A percentile compares a stretch with the other conserved stretches of the same genome.
These are phyloP conservation scores for Fusarium pseudograminearum DNA, from an alignment of 2,329 filamentous ascomycete species.

Conservation along the genomic window DNA sequence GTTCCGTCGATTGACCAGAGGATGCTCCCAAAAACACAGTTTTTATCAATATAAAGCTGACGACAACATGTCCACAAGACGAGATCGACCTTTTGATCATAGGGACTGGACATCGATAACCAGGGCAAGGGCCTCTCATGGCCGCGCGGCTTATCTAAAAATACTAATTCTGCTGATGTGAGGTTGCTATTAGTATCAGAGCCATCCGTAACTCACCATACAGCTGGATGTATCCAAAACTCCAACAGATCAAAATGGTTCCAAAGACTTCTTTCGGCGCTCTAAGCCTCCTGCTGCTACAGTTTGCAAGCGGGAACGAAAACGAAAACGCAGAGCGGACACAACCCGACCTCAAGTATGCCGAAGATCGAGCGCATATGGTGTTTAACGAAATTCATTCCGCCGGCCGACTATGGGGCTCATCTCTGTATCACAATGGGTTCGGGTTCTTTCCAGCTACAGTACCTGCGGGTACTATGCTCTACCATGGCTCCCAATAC, in stretches of 20 bases:
- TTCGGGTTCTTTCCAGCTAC: slow-evolving; percentile 77
- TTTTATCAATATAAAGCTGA: slow-evolving; percentile 40
- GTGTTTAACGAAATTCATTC: slow-evolving; percentile 81
- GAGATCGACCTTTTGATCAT: slow-evolving; percentile 31
- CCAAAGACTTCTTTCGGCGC: slow-evolving; percentile 18
- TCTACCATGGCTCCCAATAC: slow-evolving; percentile 73
- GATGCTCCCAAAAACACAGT: not conserved
- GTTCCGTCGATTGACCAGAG: not conserved
- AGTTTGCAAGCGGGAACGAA: slow-evolving; percentile 7
- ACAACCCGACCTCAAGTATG: slow-evolving; percentile 54
- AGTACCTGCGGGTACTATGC: slow-evolving; percentile 71
- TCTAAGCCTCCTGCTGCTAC: slow-evolving; percentile 26
- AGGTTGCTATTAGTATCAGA: slow-evolving; percentile 5
- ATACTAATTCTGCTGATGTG: slow-evolving; percentile 2
- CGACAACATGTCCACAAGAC: slow-evolving; percentile 21
- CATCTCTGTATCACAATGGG: slow-evolving; percentile 79
- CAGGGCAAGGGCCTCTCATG: slow-evolving; percentile 18
- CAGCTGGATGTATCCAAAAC: not conserved
- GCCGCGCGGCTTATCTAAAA: slow-evolving; percentile 39
- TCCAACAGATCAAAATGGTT: slow-evolving; percentile 26
- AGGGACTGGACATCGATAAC: slow-evolving; percentile 26
- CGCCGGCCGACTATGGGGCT: slow-evolving; percentile 80
- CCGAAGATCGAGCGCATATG: slow-evolving; percentile 66
- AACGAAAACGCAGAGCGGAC: slow-evolving; percentile 38
- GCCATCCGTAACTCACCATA: not conserved